phyloP scores from a whole-genome alignment of 192 early-diverging fungal species.

The Linnemannia zychae region DNA sequence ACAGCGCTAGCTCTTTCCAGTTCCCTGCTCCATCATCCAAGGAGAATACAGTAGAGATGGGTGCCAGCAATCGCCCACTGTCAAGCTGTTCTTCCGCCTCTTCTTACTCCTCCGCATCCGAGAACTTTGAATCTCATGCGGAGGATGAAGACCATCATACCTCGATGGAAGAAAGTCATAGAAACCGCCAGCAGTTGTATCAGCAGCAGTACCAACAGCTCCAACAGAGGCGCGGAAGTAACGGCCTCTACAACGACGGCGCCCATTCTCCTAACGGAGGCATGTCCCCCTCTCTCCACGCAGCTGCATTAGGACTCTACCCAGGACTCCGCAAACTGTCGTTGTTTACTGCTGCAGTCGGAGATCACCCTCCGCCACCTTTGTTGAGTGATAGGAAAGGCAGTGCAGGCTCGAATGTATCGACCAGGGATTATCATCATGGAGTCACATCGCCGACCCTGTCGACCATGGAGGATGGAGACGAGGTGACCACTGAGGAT shows the following conservation, averaged over 20 bases:
- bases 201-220: too few relatives aligned
- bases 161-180: neutral
- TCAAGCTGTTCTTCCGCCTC: neutral
- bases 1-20: neutral
- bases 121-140: neutral
- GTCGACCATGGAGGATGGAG: slow-evolving; percentile 10
- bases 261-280: neutral
- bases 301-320: slow-evolving; percentile 37
- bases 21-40: slow-evolving; percentile 24
- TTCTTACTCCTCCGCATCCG: neutral
- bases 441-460: neutral
- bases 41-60: neutral
- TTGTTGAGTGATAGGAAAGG: slow-evolving; percentile 33
- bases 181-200: neutral
- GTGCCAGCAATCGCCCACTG: neutral
- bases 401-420: slow-evolving; percentile 24
- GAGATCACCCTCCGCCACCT: slow-evolving; percentile 29
- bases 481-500: slow-evolving; percentile 2
- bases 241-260: neutral
- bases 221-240: neutral
- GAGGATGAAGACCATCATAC: neutral
- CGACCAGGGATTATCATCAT: neutral
- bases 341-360: slow-evolving; percentile 39
- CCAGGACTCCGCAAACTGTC: slow-evolving; percentile 48
- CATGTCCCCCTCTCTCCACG: slow-evolving; percentile 23